Evolutionary conservation across 345 rosid species (phyloP), one percentile per base, ranked within the genome.

Genomic region (Lepidium sativum): DNA sequence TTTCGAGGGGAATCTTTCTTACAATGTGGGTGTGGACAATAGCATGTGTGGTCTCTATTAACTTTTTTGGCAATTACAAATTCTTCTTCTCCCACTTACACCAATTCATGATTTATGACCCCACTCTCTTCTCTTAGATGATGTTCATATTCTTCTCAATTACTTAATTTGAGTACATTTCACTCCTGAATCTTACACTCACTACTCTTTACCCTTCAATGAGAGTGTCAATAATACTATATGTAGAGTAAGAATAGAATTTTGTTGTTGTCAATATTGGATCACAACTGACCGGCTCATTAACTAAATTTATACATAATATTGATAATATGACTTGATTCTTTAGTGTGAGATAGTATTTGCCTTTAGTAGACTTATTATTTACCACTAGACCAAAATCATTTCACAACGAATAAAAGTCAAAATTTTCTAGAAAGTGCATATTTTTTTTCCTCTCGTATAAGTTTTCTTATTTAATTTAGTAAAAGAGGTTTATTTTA

Each of bases 31-130:
- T 63, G 52, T 63, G 51, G 57, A 23, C 43, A 40, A 27, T 17
- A 63, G 59, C 59, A 55, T 62, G 59, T 55, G 69, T 45, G 57
- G 75, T 63, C 58, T 54, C 63, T 37, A 0, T 53, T 70, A 60
- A 37, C 48, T 44, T 59, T 60, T 60, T 53, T 27, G 55, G 40
- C 55, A 35, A 60, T 34, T 27, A 37, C 43, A 45, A 18, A 37
- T 70, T 70, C 52, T 49, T 31, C 25, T 71, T 48, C 59, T 48
- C 43, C 64, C 65, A 64, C 60, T 39, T 14, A 31, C 8, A 47
- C 45, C 59, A 64, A 54, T 52, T 63, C 43, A 71, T 48, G 58
- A 71, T 63, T 47, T 44, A 47, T 49, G 56, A 5, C 51, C 70
- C 58, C 59, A 71, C 59, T 59, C 45, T 56, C 52, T 61, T 43